Evolutionary conservation across 140 eudicot genomes (phyloP).

Genomic region (Flaveria floridana): DNA sequence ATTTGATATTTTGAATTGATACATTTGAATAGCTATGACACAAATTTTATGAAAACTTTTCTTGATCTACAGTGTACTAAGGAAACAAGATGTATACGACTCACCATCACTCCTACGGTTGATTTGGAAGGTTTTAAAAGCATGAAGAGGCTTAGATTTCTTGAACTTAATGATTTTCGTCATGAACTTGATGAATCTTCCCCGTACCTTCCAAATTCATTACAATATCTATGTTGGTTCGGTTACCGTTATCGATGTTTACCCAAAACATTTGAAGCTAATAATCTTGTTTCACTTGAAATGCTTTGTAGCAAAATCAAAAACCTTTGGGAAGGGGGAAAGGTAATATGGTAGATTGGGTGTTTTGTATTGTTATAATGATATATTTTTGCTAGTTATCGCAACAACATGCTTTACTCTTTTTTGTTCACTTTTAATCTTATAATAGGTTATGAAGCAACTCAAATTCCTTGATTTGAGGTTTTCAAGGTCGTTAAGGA

Average conservation of each 20-base stretch:
- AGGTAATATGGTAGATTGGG: background rate
- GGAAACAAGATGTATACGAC: constrained; percentile 8
- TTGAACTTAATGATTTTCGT: background rate
- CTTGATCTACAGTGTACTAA: constrained; percentile 12
- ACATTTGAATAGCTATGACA: too few relatives aligned
- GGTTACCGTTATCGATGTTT: constrained; percentile 6
- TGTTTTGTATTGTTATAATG: background rate
- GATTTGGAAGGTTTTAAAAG: constrained; percentile 1
- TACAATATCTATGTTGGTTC: constrained; percentile 6
- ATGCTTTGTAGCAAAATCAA: background rate
- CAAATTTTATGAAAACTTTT: background rate
- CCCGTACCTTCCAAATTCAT: background rate
- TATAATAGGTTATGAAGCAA: too few relatives aligned
- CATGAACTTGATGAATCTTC: background rate
- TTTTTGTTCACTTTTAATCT: too few relatives aligned
- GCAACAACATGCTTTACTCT: too few relatives aligned
- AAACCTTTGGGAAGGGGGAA: constrained; percentile 13
- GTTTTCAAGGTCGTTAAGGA: background rate
- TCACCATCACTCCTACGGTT: background rate
- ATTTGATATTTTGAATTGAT: too few relatives aligned
- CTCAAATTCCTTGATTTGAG: too few relatives aligned
- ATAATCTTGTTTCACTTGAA: background rate
- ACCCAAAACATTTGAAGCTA: background rate
- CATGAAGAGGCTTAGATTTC: constrained; percentile 30
- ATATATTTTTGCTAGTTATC: too few relatives aligned